Evolutionary conservation across 495 filamentous ascomycete genomes (phyloP).

Genomic region (Tuber microsphaerosporum): DNA sequence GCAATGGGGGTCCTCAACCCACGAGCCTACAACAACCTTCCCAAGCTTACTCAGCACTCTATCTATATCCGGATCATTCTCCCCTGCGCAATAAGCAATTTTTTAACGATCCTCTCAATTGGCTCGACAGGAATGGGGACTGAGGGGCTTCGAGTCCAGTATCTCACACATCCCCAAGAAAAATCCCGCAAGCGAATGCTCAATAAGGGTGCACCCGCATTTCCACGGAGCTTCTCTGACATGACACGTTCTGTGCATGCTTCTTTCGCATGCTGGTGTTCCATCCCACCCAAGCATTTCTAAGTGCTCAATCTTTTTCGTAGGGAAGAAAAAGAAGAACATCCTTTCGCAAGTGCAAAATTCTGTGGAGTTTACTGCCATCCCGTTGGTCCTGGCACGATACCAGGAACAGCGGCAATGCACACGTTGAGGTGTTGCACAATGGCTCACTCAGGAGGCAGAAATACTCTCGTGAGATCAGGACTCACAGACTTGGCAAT

Average conservation of each 20-base stretch:
- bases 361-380: background rate
- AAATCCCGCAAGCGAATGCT: background rate
- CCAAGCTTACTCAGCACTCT: background rate
- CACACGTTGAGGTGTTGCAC: background rate
- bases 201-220: background rate
- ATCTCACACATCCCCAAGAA: background rate
- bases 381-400: background rate
- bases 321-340: background rate
- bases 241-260: conserved; percentile 31
- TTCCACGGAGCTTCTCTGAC: conserved; percentile 18
- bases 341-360: background rate
- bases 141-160: background rate
- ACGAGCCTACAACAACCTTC: background rate
- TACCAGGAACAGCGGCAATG: background rate
- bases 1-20: background rate
- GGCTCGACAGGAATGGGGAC: background rate
- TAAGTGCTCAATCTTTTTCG: background rate
- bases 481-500: background rate
- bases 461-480: background rate
- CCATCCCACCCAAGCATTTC: background rate
- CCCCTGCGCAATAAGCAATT: background rate
- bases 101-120: background rate
- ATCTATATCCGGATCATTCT: background rate
- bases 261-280: conserved; percentile 13
- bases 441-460: background rate